These are phyloP conservation scores for Salix suchowensis DNA, from an alignment of 345 rosid genomes.

Conservation along the genomic window DNA sequence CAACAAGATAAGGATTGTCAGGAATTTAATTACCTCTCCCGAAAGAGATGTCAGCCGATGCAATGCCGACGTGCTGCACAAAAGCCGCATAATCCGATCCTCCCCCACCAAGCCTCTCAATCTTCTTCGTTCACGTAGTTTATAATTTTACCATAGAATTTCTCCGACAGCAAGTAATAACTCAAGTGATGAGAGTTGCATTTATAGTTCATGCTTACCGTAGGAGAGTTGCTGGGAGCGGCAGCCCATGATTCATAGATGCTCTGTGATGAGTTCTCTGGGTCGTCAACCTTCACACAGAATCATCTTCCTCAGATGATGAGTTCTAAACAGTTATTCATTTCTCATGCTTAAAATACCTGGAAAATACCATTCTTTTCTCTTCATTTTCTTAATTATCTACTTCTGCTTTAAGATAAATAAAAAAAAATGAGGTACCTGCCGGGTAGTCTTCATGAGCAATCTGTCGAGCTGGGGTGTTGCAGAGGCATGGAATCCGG, in stretches of 20 bases:
- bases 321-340: too few relatives aligned
- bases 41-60: constrained; percentile 52
- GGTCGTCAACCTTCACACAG: constrained; percentile 58
- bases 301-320: too few relatives aligned
- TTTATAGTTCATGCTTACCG: constrained; percentile 34
- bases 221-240: constrained; percentile 32
- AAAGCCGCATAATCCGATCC: constrained; percentile 79
- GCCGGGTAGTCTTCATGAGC: constrained; percentile 50
- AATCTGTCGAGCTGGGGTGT: constrained; percentile 85
- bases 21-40: constrained; percentile 45
- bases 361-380: too few relatives aligned
- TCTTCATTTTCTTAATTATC: too few relatives aligned
- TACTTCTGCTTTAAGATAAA: too few relatives aligned
- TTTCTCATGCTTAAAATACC: too few relatives aligned
- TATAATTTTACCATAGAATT: too few relatives aligned
- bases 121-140: constrained; percentile 34
- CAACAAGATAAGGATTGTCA: too few relatives aligned
- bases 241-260: constrained; percentile 58
- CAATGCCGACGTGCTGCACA: constrained; percentile 73
- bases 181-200: too few relatives aligned
- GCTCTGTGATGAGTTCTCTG: constrained; percentile 64
- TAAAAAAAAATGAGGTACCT: constrained; percentile 29
- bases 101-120: constrained; percentile 59
- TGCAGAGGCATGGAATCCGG: constrained; percentile 58
- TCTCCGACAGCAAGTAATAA: too few relatives aligned